A percentile compares a stretch with the other conserved stretches of the same genome.
These are phyloP conservation scores for Penicillium olsonii DNA, from an alignment of 2,329 filamentous ascomycete species.

Conservation along the genomic window DNA sequence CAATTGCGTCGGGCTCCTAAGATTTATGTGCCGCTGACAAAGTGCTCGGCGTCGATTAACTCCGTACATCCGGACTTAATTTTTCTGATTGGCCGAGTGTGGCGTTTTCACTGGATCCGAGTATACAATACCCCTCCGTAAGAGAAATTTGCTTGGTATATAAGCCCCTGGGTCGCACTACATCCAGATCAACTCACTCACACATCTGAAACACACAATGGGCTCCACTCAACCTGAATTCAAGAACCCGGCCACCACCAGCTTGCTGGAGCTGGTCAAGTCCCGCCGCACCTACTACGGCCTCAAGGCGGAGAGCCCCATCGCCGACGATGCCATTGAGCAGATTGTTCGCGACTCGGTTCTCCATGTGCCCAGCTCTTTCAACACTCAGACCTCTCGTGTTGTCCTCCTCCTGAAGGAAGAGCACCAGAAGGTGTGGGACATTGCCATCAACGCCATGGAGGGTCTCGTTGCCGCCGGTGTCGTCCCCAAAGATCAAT, in stretches of 20 bases:
- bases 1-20: neutral
- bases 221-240: slow-evolving; percentile 34
- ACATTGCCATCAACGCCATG: slow-evolving; percentile 68
- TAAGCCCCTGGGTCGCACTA: neutral
- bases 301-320: slow-evolving; percentile 35
- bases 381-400: slow-evolving; percentile 84
- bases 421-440: slow-evolving; percentile 88
- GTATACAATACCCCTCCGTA: too few relatives aligned
- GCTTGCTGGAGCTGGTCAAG: slow-evolving; percentile 35
- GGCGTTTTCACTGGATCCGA: neutral
- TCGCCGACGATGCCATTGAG: slow-evolving; percentile 36
- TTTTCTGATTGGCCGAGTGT: neutral
- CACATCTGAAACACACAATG: slow-evolving; percentile 42
- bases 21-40: neutral
- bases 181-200: neutral
- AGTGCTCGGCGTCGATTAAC: neutral
- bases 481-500: slow-evolving; percentile 56
- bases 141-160: neutral
- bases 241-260: slow-evolving; percentile 34
- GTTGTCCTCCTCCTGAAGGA: slow-evolving; percentile 75
- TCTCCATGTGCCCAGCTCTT: slow-evolving; percentile 71
- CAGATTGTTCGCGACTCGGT: slow-evolving; percentile 49
- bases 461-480: slow-evolving; percentile 34
- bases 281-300: slow-evolving; percentile 33
- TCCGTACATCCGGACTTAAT: neutral